Base-by-base conservation (phyloP, 805 yeast species). In the Metschnikowia amazonensis region DNA sequence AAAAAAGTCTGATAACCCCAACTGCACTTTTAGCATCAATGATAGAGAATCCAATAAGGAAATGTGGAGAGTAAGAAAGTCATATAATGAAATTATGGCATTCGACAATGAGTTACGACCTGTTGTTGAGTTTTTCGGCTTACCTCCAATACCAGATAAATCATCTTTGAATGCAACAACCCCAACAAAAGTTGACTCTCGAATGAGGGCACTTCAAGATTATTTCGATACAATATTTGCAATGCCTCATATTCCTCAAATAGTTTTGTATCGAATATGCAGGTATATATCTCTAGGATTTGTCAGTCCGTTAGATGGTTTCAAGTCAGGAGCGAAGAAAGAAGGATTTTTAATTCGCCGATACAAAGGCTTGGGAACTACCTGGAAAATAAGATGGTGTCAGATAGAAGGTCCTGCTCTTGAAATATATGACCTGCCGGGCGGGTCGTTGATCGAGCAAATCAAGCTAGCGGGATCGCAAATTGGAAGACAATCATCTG, bases 41-140 rank as follows among this genome's bases (percentile, higher is more conserved):
- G 92, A 86, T 53, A 75, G 81, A 28, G 80, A 74, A 20, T 65
- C 82, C 2, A 69, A 72, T 32, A 81, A 81, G 49, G 88, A 82
- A 55, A 76, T 86, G 70, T 90, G 95, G 84, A 74, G 81, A 53
- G 80, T 88, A 43, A 70, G 80, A 34, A 89, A 89, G 57, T 63
- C 80, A 1, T 76, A 81, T 47, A 66, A 77, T 1, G 84, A 82
- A 54, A 66, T 92, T n/a, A 50, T 69, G 5, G 70, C 74, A 8
- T 72, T 90, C 50, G 95, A 89, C 62, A 63, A 66, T 18, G 78
- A 74, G 32, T 67, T 88, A 9, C 71, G 89, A 50, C 77, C 77
- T 4, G 60, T 68, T 9, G 64, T 70, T 14, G 76, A 74, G 46
- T 70, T 71, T 46, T 75, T 80, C 41, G 79, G 81, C 20, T 63